These are phyloP conservation scores for Penicillium cosmopolitanum DNA, from an alignment of 495 filamentous ascomycete genomes.

Conservation along the genomic window DNA sequence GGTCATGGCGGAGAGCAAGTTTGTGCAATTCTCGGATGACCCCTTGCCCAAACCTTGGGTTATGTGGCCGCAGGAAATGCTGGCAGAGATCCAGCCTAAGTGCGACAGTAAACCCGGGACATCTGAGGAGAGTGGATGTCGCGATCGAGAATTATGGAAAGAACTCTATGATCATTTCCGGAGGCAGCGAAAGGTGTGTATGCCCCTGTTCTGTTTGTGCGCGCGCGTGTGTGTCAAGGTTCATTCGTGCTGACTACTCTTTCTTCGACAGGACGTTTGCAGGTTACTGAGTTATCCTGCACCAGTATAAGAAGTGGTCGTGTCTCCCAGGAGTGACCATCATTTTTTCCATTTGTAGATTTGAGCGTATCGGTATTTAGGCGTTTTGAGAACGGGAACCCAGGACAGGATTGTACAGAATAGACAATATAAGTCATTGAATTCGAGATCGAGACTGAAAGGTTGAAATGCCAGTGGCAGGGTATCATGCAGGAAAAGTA, in stretches of 20 bases:
- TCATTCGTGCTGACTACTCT: not conserved
- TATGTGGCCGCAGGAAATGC: conserved; percentile 56
- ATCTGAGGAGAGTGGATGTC: conserved; percentile 56
- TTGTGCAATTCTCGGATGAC: conserved; percentile 83
- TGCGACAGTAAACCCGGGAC: conserved; percentile 55
- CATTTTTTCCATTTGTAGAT: not conserved
- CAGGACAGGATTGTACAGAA: not conserved
- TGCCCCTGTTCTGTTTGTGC: not conserved
- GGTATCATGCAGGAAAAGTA: conserved; percentile 8
- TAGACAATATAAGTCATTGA: conserved; percentile 1
- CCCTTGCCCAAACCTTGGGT: conserved; percentile 82
- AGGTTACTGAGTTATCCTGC: conserved; percentile 53
- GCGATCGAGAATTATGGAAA: conserved; percentile 69
- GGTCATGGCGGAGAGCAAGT: conserved; percentile 67
- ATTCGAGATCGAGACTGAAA: not conserved
- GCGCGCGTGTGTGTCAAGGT: not conserved
- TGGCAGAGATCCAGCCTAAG: conserved; percentile 61
- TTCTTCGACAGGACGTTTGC: conserved; percentile 46
- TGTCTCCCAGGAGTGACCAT: not conserved
- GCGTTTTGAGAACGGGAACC: not conserved
- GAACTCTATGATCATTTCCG: conserved; percentile 72
- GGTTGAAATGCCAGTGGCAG: not conserved
- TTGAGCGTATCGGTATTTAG: not conserved
- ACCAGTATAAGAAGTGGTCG: conserved; percentile 33
- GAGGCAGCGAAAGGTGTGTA: conserved; percentile 59